Evolutionary conservation across 257 asterid genomes (phyloP), one percentile per base, ranked within the genome.

Genomic region (Mentha longifolia): DNA sequence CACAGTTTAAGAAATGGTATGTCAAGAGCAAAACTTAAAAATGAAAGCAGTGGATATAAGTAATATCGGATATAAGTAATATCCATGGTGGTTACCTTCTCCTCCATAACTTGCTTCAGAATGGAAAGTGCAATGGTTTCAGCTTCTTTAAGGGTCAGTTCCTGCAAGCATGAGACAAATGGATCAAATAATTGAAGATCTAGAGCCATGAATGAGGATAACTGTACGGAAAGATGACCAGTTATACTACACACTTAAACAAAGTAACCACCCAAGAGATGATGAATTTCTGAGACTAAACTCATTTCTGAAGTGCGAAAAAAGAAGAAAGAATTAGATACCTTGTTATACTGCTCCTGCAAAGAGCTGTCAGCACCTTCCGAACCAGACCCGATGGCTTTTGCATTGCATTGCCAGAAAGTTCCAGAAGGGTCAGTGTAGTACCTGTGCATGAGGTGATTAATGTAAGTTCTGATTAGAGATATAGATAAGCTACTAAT

Each of bases 351-450:
- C 78, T 91, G 97, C 89, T 91, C 97, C 80, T 88, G 97, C 85
- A 91, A 61, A 61, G 97, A 87, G 86, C 96, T 88, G 81, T 91
- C 97, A 78, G 97, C 96, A 57, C 97, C 97, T 91, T 91, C 97
- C 8, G 97, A 91, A 64, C 95, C 96, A 39, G 97, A 91, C 5
- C 96, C 97, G 49, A 91, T 91, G 74, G 96, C 97, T 76, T 91
- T 91, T 39, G 95, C 96, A 71, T 85, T 89, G 85, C 96, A 88
- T 77, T 91, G 97, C 96, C 97, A 91, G 83, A 91, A 91, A 66
- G 97, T 91, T 50, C 96, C 97, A 10, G 95, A 87, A 22, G 95
- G 95, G 81, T 91, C 96, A 12, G 95, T 91, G 43, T 87, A 83
- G 79, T 87, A 91, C 71, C 97, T 90, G 85, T 15, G 65, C 54